Base-by-base conservation (phyloP, 495 filamentous ascomycete species). In the Geoglossum glabrum region DNA sequence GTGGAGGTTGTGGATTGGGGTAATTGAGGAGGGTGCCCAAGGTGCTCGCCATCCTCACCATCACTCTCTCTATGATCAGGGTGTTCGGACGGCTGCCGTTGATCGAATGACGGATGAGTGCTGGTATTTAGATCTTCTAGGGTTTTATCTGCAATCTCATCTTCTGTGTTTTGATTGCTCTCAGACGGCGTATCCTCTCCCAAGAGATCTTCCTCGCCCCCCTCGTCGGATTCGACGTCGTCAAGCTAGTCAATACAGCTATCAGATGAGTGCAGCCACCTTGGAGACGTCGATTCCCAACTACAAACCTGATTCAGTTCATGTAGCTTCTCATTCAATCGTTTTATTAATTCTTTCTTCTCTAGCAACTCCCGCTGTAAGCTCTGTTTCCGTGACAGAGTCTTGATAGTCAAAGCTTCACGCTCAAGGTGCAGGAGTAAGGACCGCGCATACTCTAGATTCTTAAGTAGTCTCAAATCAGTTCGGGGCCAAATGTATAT, bases 341-440 rank as follows among this genome's bases (percentile, higher is more conserved):
- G 70, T 47, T 79, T 74, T 31, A 84, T 72, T 0, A 73, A 62
- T 11, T 84, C 76, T 21, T 79, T 75, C 62, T 87, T 83, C 15
- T 71, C 70, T 40, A 75, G 71, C 3, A 95, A 74, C 50, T 85
- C 82, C 1, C 74, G 68, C 65, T 90, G 84, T 13, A 78, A 68
- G 54, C 80, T 79, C 59, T 86, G 77, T 46, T 82, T 80, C 56
- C 77, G 79, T 38, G 79, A 70, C 55, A 76, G 75, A 21, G 79
- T 73, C 68, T 86, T 86, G 60, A 87, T 68, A 46, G 72, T 65
- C 5, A 79, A 70, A 31, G 82, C 77, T 46, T 83, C 80, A 59
- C 87, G 85, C 65, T 95, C 88, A 25, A 94, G 77, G 56, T 76
- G 78, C 31, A 83, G 74, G 46, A 95, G 84, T 51, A 87, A 78